phyloP scores from a whole-genome alignment of 2,329 filamentous ascomycete species.

The Cercospora brassicicola region DNA sequence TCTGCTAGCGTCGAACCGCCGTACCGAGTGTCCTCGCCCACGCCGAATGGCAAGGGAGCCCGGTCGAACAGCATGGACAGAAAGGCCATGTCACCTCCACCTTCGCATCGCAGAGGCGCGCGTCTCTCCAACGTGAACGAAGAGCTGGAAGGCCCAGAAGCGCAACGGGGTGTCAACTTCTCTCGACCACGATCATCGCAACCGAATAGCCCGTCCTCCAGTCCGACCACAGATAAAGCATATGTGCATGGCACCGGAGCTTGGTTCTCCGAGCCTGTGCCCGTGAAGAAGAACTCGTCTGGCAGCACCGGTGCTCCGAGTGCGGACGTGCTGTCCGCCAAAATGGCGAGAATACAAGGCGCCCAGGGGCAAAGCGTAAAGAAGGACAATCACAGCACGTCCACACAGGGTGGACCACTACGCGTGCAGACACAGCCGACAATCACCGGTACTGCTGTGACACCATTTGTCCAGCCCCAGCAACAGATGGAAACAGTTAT shows the following conservation, averaged over 20 bases:
- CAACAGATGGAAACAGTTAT: conserved; percentile 33
- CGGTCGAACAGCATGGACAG: conserved; percentile 37
- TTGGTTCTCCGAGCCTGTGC: conserved; percentile 64
- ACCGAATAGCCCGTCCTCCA: conserved; percentile 30
- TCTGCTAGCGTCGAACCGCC: conserved; percentile 54
- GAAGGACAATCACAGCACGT: conserved; percentile 17
- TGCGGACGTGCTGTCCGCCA: conserved; percentile 21
- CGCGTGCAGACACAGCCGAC: conserved; percentile 10
- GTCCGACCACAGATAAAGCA: conserved; percentile 24
- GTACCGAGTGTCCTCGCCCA: conserved; percentile 49
- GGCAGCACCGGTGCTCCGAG: conserved; percentile 13
- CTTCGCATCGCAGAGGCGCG: conserved; percentile 26
- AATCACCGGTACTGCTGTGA: conserved; percentile 15
- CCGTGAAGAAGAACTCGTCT: conserved; percentile 36
- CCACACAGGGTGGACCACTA: conserved; percentile 21
- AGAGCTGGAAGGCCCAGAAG: conserved; percentile 46
- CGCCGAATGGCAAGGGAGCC: conserved; percentile 33
- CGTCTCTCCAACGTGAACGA: conserved; percentile 44
- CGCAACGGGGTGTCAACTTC: conserved; percentile 52
- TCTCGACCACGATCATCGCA: conserved; percentile 55
- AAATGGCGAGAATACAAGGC: conserved; percentile 26
- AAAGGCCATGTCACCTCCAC: conserved; percentile 24
- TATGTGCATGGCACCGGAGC: conserved; percentile 41
- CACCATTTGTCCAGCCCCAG: conserved; percentile 9
- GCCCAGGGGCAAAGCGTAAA: conserved; percentile 25